phyloP scores from a whole-genome alignment of 495 filamentous ascomycete species.

The Bombardia bombarda region DNA sequence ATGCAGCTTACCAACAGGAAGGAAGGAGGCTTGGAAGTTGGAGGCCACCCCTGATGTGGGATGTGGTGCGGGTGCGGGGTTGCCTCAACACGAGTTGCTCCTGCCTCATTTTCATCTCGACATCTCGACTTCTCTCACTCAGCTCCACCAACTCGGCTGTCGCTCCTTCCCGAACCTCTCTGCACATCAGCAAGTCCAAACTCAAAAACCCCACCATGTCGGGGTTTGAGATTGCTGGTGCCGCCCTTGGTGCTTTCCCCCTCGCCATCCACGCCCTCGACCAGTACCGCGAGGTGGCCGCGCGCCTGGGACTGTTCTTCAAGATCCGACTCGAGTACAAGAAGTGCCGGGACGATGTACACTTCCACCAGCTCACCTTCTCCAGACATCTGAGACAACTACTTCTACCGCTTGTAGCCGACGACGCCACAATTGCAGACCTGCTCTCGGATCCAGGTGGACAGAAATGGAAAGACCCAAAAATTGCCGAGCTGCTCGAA shows the following conservation, averaged over 20 bases:
- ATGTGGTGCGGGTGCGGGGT: too few species aligned
- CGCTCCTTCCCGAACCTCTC: not conserved
- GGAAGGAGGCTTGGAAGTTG: too few species aligned
- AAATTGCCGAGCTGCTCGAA: not conserved
- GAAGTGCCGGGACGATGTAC: constrained; percentile 14
- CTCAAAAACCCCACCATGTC: constrained; percentile 10
- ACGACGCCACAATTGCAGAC: not conserved
- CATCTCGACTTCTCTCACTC: not conserved
- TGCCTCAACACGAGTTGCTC: too few species aligned
- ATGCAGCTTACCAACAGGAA: too few species aligned
- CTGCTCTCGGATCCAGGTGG: constrained; percentile 10
- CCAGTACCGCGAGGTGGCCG: constrained; percentile 20
- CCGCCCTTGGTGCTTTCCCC: constrained; percentile 24
- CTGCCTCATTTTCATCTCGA: too few species aligned
- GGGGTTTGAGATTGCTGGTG: constrained; percentile 27
- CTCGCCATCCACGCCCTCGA: constrained; percentile 23
- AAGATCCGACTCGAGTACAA: constrained; percentile 18
- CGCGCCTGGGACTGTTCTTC: constrained; percentile 16
- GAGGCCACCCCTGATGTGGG: too few species aligned
- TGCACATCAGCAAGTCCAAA: not conserved
- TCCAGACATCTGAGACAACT: constrained; percentile 6
- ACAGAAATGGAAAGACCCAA: constrained; percentile 5
- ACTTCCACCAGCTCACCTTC: constrained; percentile 11
- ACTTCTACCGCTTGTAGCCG: constrained; percentile 5
- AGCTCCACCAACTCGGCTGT: not conserved